phyloP scores from a whole-genome alignment of 768 basidiomycete genomes.

The Butyriboletus loyo region DNA sequence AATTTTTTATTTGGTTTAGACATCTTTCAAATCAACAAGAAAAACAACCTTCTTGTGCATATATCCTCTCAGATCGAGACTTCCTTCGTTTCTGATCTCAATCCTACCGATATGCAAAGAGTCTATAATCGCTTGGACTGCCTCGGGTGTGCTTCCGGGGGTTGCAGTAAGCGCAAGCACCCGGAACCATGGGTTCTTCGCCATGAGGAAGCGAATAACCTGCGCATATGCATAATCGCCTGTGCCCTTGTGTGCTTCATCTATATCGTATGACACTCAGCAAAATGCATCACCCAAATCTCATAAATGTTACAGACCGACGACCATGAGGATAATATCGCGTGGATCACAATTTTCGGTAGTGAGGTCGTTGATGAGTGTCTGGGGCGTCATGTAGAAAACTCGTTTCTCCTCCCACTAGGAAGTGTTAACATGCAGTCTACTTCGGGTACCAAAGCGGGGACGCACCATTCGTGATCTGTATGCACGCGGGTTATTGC shows the following conservation, averaged over 20 bases:
- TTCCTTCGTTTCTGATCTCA: constrained; percentile 90
- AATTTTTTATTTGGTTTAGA: background rate
- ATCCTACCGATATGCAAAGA: constrained; percentile 92
- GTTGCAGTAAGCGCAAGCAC: constrained; percentile 94
- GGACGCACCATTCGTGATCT: constrained; percentile 59
- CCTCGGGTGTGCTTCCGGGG: constrained; percentile 80
- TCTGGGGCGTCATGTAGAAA: constrained; percentile 97
- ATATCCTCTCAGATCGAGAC: constrained; percentile 82
- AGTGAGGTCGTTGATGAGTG: constrained; percentile 81
- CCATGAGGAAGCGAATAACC: constrained; percentile 86
- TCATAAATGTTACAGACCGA: constrained; percentile 53
- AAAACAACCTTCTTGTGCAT: constrained; percentile 76
- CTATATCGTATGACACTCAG: constrained; percentile 38
- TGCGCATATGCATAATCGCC: constrained; percentile 93
- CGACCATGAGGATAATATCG: constrained; percentile 83
- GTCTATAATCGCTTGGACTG: constrained; percentile 90
- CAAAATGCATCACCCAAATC: background rate
- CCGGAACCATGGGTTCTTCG: constrained; percentile 91
- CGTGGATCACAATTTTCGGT: constrained; percentile 70
- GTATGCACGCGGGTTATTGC: constrained; percentile 52
- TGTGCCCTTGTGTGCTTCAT: constrained; percentile 93
- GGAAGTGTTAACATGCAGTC: background rate
- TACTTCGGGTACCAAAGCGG: background rate
- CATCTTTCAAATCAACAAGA: background rate
- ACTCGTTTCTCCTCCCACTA: constrained; percentile 84